Conservation (phyloP, 1,139 yeast species). For the Kodamaea alishanica region DNA sequence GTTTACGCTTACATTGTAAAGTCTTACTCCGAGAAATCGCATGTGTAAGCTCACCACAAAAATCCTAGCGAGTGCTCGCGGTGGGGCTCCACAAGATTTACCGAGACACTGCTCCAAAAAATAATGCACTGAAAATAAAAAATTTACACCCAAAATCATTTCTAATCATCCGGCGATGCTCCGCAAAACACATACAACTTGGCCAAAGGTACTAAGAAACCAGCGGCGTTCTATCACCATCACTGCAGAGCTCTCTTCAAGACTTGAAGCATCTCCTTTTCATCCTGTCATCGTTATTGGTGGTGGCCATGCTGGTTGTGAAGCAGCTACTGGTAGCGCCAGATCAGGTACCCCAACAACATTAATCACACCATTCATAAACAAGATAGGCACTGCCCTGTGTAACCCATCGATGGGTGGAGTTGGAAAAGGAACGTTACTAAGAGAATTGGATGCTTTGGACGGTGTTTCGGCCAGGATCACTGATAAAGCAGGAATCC, state of each 20-base stretch:
- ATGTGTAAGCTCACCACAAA: too few species aligned
- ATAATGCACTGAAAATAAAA: neutral
- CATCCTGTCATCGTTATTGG: slow-evolving; percentile 84
- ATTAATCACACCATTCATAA: slow-evolving; percentile 69
- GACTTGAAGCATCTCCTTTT: slow-evolving; percentile 9
- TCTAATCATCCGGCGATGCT: neutral
- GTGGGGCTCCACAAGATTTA: neutral
- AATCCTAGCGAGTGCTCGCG: too few species aligned
- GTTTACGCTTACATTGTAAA: too few species aligned
- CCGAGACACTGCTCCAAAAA: neutral
- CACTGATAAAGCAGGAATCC: slow-evolving; percentile 91
- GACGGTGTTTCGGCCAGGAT: slow-evolving; percentile 87
- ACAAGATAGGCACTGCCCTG: slow-evolving; percentile 88
- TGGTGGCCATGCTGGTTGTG: slow-evolving; percentile 99
- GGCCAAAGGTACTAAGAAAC: neutral
- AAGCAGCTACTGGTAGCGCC: slow-evolving; percentile 93
- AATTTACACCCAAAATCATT: neutral
- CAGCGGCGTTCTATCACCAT: slow-evolving; percentile 9
- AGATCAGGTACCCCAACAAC: slow-evolving; percentile 72
- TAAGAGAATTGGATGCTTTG: slow-evolving; percentile 91
- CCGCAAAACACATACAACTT: neutral
- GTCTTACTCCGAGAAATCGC: too few species aligned
- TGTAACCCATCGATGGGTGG: slow-evolving; percentile 99
- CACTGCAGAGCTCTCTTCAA: slow-evolving; percentile 9
- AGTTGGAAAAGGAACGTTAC: slow-evolving; percentile 91